Percentiles rank a stretch among this genome's conserved stretches.
These are phyloP conservation scores for Talaromyces amestolkiae DNA, from an alignment of 2,329 filamentous ascomycete species.

Conservation along the genomic window DNA sequence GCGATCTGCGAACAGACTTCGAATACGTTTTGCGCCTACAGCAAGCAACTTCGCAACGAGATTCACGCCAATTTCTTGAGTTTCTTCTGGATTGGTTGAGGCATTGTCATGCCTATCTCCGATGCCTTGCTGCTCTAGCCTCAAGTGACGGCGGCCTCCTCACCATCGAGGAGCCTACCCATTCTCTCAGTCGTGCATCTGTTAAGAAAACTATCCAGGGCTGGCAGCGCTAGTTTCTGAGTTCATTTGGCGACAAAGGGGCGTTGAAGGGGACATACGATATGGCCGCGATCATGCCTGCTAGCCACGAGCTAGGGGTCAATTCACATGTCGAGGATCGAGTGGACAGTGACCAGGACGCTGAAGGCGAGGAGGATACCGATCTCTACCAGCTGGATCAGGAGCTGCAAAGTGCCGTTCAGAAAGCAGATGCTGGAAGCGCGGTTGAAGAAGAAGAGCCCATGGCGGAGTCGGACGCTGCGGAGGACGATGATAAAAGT, in stretches of 20 bases:
- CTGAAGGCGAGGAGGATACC: conserved; percentile 45
- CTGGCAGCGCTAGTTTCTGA: conserved; percentile 16
- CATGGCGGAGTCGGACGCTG: conserved; percentile 37
- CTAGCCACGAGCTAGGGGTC: conserved; percentile 35
- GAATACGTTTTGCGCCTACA: conserved; percentile 4
- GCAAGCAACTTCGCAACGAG: neutral
- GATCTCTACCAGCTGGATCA: conserved; percentile 43
- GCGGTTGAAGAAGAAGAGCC: conserved; percentile 28
- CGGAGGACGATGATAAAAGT: conserved; percentile 29
- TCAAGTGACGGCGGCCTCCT: conserved; percentile 29
- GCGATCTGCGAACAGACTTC: conserved; percentile 12
- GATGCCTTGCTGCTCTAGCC: conserved; percentile 28
- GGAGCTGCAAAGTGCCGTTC: conserved; percentile 39
- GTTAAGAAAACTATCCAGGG: conserved; percentile 15
- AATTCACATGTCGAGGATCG: conserved; percentile 32
- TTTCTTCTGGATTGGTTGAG: neutral
- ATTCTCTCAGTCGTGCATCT: conserved; percentile 18
- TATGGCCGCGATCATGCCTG: conserved; percentile 44
- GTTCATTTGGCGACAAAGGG: conserved; percentile 36
- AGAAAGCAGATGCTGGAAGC: conserved; percentile 36
- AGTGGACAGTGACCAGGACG: conserved; percentile 44
- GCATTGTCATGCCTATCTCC: conserved; percentile 19
- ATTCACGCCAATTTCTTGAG: neutral
- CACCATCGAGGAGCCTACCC: conserved; percentile 24
- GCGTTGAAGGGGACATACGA: conserved; percentile 32